Conservation (phyloP, 495 filamentous ascomycete genomes). For the Xylaria castorea region DNA sequence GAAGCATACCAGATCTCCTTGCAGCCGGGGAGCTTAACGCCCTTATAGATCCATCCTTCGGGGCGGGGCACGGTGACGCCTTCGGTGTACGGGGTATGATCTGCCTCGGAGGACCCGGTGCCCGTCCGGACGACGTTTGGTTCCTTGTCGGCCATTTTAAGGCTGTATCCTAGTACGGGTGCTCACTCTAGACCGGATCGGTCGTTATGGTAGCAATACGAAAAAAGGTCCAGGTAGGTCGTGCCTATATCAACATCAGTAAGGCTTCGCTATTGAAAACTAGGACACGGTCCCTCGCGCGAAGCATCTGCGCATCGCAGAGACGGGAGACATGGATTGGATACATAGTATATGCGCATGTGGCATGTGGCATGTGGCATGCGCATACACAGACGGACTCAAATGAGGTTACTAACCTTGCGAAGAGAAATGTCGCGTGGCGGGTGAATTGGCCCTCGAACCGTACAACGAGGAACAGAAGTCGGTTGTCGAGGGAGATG, state of each 20-base stretch:
- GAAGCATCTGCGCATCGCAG: conserved; percentile 6
- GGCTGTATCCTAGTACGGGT: neutral
- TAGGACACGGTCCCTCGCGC: neutral
- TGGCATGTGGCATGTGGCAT: neutral
- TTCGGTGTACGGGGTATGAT: conserved; percentile 16
- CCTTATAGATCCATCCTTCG: conserved; percentile 74
- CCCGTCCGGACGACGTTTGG: conserved; percentile 6
- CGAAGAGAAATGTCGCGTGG: conserved; percentile 6
- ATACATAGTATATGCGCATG: neutral
- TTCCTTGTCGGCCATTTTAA: conserved; percentile 27
- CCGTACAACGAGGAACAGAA: conserved; percentile 10
- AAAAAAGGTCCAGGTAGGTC: neutral
- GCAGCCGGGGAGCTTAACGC: conserved; percentile 52
- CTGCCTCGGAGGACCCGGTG: neutral
- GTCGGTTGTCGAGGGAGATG: neutral
- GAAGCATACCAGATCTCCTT: conserved; percentile 75
- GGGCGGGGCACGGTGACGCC: conserved; percentile 40
- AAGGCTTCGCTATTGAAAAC: neutral
- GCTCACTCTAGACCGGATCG: neutral
- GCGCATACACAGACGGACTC: neutral
- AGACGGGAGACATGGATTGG: neutral
- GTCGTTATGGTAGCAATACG: neutral
- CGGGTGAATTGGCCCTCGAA: conserved; percentile 14
- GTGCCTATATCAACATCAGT: conserved; percentile 9
- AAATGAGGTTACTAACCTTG: conserved; percentile 20